Evolutionary conservation across 2,329 filamentous ascomycete species (phyloP), one percentile per base, ranked within the genome.

Genomic region (Trichoderma oligosporum): DNA sequence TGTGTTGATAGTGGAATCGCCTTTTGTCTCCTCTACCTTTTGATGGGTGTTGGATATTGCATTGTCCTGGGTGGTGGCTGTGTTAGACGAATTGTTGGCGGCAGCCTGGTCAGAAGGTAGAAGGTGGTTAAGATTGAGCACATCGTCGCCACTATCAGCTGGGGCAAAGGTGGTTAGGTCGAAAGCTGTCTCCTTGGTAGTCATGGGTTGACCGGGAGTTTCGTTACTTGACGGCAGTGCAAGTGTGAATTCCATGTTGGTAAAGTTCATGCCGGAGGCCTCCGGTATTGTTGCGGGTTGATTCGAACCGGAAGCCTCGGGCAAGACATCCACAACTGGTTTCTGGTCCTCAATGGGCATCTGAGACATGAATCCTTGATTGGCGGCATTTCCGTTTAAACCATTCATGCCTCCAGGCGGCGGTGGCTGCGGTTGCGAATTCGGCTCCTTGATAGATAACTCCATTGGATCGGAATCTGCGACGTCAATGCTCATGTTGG

Each of bases 241-340:
- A 4, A 82, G 70, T 0, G 78, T 76, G 61, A 83, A 83, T 33
- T 79, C 75, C 78, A 82, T 82, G 61, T 82, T 74, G 12, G 81
- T 82, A 62, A 82, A 83, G 60, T 76, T 76, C 7, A 77, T 71
- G 51, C 76, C 74, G n/a, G 73, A 66, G 11, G 54, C 3, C 24
- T 48, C 58, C 16, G 63, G 47, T 46, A 64, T 53, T 18, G 51
- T 59, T 4, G 63, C 7, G 12, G 62, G 55, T 7, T 62, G 62
- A 22, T 59, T 58, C 7, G 60, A 61, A 2, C 57, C 59, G 1
- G 63, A 48, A 4, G 63, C 53, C 16, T 63, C 63, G 53, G 63
- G 61, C n/a, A 64, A 61, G 36, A 53, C 65, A 16, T 62, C 64
- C n/a, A 62, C 61, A n/a, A 62, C 36, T 7, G 62, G 56, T 47